A percentile compares a stretch with the other conserved stretches of the same genome.
Evolutionary conservation across 176 grass and related monocot species (phyloP).

Genomic region (Dactylis glomerata): DNA sequence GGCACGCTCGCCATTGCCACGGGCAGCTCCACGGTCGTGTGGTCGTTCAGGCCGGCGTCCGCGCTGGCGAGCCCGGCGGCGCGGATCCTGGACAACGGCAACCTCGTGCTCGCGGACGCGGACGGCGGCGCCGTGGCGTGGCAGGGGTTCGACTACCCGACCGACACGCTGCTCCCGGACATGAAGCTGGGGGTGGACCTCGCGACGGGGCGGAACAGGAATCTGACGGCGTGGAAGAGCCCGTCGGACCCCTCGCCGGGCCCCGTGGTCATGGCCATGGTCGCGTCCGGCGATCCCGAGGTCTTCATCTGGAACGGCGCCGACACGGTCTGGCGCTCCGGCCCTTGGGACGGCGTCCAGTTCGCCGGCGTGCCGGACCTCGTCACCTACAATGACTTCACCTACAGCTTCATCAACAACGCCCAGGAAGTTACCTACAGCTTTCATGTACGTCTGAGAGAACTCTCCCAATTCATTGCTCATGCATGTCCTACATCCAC

Average conservation of each 20-base stretch:
- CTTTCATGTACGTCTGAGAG: slow-evolving; percentile 24
- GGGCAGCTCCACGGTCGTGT: slow-evolving; percentile 30
- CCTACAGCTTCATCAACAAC: slow-evolving; percentile 52
- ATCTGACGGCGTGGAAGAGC: slow-evolving; percentile 63
- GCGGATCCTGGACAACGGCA: slow-evolving; percentile 42
- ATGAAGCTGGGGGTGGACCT: slow-evolving; percentile 58
- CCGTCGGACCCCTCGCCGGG: slow-evolving; percentile 47
- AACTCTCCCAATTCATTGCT: background rate
- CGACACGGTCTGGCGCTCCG: slow-evolving; percentile 43
- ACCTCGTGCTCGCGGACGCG: slow-evolving; percentile 31
- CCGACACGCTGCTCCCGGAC: slow-evolving; percentile 67
- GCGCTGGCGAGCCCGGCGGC: slow-evolving; percentile 27
- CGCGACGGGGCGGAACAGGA: slow-evolving; percentile 27
- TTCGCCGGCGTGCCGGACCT: slow-evolving; percentile 65
- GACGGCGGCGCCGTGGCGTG: slow-evolving; percentile 30
- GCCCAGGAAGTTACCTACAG: slow-evolving; percentile 46
- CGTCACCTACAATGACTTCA: slow-evolving; percentile 32
- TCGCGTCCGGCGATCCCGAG: slow-evolving; percentile 45
- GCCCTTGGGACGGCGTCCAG: slow-evolving; percentile 51
- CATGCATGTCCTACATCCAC: background rate
- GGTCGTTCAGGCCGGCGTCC: slow-evolving; percentile 24
- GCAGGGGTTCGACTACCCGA: slow-evolving; percentile 72
- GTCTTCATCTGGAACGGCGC: slow-evolving; percentile 45
- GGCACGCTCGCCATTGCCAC: slow-evolving; percentile 40
- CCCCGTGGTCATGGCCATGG: slow-evolving; percentile 41